Conservation (phyloP, 306 rosid species). For the Pterocarpus santalinus region DNA sequence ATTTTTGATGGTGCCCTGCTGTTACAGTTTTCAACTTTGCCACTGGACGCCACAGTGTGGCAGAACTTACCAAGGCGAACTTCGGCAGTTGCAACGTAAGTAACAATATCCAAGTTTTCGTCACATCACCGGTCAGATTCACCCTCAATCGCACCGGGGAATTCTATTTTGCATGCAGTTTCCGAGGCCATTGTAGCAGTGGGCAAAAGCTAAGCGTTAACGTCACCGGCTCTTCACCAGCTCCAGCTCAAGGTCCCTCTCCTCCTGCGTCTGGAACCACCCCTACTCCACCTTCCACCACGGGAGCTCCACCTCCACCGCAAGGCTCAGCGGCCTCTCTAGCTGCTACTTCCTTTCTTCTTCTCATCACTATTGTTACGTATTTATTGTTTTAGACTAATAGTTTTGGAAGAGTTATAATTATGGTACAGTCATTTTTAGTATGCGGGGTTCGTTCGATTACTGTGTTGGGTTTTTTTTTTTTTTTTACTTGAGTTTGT, state of each 20-base stretch:
- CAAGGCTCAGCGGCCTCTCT: conserved; percentile 40
- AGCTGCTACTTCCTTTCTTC: conserved; percentile 34
- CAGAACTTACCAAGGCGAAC: conserved; percentile 19
- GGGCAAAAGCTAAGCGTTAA: conserved; percentile 62
- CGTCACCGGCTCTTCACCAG: background rate
- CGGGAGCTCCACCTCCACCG: conserved; percentile 33
- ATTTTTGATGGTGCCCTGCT: background rate
- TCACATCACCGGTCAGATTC: conserved; percentile 27
- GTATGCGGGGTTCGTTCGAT: background rate
- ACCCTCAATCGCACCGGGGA: conserved; percentile 28
- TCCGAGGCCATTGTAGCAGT: conserved; percentile 45
- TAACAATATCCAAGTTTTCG: background rate
- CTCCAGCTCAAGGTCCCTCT: conserved; percentile 12
- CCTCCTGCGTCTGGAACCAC: conserved; percentile 22
- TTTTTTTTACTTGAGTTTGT: background rate
- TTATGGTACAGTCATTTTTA: background rate
- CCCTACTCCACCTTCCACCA: conserved; percentile 12
- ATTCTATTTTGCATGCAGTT: conserved; percentile 50
- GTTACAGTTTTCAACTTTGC: conserved; percentile 42
- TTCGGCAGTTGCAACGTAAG: conserved; percentile 35
- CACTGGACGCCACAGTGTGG: conserved; percentile 34
- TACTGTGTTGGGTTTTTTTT: background rate
- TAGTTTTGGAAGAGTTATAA: background rate
- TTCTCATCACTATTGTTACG: background rate
- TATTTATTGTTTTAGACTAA: conserved; percentile 6